A percentile compares a stretch with the other conserved stretches of the same genome.
These are phyloP conservation scores for Ceratobasidium papillatum DNA, from an alignment of 1,284 basidiomycete genomes.

Conservation along the genomic window DNA sequence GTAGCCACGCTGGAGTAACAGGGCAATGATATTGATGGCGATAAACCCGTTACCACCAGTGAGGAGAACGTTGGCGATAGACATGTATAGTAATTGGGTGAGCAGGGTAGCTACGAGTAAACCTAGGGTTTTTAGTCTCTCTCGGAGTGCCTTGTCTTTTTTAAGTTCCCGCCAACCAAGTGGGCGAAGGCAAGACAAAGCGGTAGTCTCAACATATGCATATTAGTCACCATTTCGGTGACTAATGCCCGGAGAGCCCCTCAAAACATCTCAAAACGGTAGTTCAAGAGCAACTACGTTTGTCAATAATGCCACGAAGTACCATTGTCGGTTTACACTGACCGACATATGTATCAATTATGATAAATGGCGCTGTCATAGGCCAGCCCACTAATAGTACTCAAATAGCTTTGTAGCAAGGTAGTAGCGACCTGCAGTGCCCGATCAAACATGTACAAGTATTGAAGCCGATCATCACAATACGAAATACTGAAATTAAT, in stretches of 20 bases:
- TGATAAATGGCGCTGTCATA: too few species aligned
- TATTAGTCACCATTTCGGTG: not conserved
- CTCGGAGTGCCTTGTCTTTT: too few species aligned
- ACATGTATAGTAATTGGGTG: not conserved
- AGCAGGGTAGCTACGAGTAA: not conserved
- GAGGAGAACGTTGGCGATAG: conserved; percentile 42
- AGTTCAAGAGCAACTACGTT: not conserved
- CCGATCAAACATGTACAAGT: too few species aligned
- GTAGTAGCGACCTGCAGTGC: too few species aligned
- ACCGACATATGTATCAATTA: not conserved
- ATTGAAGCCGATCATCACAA: too few species aligned
- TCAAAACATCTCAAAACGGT: not conserved
- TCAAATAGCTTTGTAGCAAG: too few species aligned
- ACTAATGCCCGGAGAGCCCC: not conserved
- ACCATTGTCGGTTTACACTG: not conserved
- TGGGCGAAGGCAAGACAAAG: not conserved
- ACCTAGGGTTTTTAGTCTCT: too few species aligned
- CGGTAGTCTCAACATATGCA: not conserved
- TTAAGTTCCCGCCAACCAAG: not conserved
- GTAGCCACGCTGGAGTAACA: conserved; percentile 33
- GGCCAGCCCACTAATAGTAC: too few species aligned
- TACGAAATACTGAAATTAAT: too few species aligned
- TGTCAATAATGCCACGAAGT: not conserved
- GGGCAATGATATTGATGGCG: conserved; percentile 31
- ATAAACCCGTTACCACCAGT: conserved; percentile 43